Evolutionary conservation across 176 grass and related monocot species (phyloP).

Genomic region (Puccinellia tenuiflora): DNA sequence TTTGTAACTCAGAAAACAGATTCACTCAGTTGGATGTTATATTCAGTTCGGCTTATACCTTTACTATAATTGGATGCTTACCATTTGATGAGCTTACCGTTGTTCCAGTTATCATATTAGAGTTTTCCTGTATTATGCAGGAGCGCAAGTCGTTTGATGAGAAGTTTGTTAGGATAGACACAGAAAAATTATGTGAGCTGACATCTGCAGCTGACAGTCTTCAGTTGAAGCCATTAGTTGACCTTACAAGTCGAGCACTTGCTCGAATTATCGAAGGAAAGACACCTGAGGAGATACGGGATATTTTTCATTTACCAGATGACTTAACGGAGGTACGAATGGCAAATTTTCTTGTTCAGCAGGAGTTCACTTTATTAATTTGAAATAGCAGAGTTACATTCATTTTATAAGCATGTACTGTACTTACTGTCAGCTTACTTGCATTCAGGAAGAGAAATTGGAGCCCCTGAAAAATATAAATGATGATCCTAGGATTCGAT

Average conservation of each 20-base stretch:
- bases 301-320: constrained; percentile 97
- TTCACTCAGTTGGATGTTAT: not conserved
- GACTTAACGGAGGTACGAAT: constrained; percentile 83
- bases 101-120: constrained; percentile 1
- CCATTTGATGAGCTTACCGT: not conserved
- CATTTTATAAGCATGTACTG: not conserved
- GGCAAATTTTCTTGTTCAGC: not conserved
- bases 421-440: constrained; percentile 30
- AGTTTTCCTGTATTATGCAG: constrained; percentile 30
- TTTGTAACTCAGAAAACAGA: not conserved
- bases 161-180: constrained; percentile 92
- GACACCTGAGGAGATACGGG: constrained; percentile 97
- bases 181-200: constrained; percentile 89
- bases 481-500: constrained; percentile 91
- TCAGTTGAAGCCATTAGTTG: constrained; percentile 91
- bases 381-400: not conserved
- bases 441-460: constrained; percentile 96
- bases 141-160: constrained; percentile 96
- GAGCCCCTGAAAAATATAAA: constrained; percentile 98
- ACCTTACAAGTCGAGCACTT: constrained; percentile 95
- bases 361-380: not conserved
- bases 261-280: constrained; percentile 98
- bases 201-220: constrained; percentile 97
- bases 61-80: not conserved
- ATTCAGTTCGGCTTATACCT: not conserved